phyloP scores from a whole-genome alignment of 768 basidiomycete species.

The Vararia minispora region DNA sequence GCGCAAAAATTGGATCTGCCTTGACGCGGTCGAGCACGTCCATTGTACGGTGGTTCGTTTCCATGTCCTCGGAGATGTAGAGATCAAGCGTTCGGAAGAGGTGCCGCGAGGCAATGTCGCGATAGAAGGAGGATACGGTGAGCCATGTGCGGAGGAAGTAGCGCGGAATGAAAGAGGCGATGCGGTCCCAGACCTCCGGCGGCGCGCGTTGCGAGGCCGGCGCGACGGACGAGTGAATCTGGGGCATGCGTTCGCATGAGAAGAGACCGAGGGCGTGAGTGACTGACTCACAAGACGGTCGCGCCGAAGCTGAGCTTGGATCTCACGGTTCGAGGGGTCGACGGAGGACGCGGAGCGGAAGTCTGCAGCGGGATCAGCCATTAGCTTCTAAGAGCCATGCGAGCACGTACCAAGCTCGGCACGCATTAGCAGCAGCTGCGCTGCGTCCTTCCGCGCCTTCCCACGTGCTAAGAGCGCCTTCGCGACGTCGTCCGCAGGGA shows the following conservation, averaged over 20 bases:
- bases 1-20: conserved; percentile 48
- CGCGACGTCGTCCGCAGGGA: conserved; percentile 38
- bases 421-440: conserved; percentile 41
- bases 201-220: conserved; percentile 54
- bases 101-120: conserved; percentile 50
- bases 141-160: conserved; percentile 63
- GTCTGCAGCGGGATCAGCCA: conserved; percentile 25
- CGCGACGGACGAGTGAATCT: conserved; percentile 44
- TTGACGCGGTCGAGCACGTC: conserved; percentile 62
- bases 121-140: conserved; percentile 50
- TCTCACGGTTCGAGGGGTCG: conserved; percentile 47
- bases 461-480: conserved; percentile 48
- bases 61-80: conserved; percentile 56
- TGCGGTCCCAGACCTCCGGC: conserved; percentile 57
- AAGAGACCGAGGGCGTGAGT: background rate
- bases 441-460: conserved; percentile 43
- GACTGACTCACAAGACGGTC: conserved; percentile 16
- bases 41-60: conserved; percentile 46
- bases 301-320: conserved; percentile 35
- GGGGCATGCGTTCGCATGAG: conserved; percentile 3
- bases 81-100: conserved; percentile 61
- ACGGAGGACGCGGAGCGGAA: conserved; percentile 48
- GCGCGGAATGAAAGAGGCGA: conserved; percentile 50
- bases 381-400: background rate
- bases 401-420: conserved; percentile 44